phyloP scores from a whole-genome alignment of 2,329 filamentous ascomycete genomes.

The Juglanconis oblonga region DNA sequence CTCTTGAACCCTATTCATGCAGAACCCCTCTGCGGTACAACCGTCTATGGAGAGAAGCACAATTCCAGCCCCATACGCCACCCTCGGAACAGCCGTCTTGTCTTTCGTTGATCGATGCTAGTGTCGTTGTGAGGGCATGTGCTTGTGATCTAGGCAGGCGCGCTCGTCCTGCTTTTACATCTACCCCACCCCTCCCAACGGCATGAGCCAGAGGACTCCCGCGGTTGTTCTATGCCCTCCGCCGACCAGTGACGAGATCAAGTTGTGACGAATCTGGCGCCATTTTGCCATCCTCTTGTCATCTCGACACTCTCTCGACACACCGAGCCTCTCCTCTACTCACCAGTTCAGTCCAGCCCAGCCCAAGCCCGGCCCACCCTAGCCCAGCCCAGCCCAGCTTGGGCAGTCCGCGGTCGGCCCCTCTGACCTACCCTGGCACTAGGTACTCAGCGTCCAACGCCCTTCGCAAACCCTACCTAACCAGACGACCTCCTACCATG shows the following conservation, averaged over 20 bases:
- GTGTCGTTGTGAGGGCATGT: background rate
- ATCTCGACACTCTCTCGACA: background rate
- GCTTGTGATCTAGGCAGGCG: constrained; percentile 3
- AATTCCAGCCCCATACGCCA: too few relatives aligned
- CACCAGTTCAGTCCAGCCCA: background rate
- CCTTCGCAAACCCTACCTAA: background rate
- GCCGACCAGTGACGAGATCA: too few relatives aligned
- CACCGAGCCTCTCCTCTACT: background rate
- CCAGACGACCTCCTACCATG: background rate
- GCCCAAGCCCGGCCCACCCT: too few relatives aligned
- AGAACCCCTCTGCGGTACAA: background rate
- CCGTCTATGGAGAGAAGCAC: background rate
- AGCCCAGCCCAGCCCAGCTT: background rate
- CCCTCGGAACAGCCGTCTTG: background rate
- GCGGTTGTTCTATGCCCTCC: too few relatives aligned
- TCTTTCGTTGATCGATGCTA: background rate
- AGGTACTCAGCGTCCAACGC: background rate
- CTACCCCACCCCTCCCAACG: background rate
- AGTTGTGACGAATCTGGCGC: too few relatives aligned
- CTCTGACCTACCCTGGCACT: background rate
- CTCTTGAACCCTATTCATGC: background rate
- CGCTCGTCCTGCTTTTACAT: background rate
- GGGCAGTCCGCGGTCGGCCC: background rate
- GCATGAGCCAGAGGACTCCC: too few relatives aligned
- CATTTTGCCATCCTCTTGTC: background rate